phyloP scores from a whole-genome alignment of 129 eudicot species.

The Flaveria brownii region DNA sequence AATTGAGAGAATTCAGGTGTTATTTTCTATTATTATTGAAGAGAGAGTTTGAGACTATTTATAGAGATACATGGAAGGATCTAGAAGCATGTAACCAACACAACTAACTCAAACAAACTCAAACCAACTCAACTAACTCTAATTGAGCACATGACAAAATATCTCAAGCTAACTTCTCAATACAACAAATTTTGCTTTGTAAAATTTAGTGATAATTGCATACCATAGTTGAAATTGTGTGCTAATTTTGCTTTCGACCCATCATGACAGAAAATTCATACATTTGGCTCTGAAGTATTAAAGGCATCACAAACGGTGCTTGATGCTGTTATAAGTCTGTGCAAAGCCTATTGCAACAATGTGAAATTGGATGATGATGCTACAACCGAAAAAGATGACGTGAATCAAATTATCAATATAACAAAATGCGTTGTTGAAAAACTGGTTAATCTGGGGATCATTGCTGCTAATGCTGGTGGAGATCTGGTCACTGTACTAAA shows the following conservation, averaged over 20 bases:
- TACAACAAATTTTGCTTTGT: not conserved
- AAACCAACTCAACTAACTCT: no score
- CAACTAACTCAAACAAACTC: no score
- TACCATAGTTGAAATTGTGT: conserved; percentile 9
- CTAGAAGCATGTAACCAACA: no score
- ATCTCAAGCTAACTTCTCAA: no score
- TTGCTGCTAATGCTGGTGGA: conserved; percentile 91
- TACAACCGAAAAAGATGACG: conserved; percentile 34
- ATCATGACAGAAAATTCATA: conserved; percentile 52
- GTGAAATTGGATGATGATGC: conserved; percentile 56
- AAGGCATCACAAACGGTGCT: conserved; percentile 62
- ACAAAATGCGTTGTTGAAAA: conserved; percentile 55
- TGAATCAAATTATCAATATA: conserved; percentile 46
- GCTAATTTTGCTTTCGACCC: conserved; percentile 19
- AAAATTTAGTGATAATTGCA: not conserved
- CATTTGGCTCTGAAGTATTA: conserved; percentile 55
- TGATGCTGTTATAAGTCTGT: conserved; percentile 64
- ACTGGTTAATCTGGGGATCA: conserved; percentile 70
- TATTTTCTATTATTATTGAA: no score
- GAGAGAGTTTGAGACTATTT: no score
- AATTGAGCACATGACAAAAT: no score
- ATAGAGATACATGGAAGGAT: no score
- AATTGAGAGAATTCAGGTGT: no score
- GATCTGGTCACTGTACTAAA: conserved; percentile 70
- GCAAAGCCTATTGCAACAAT: conserved; percentile 60